Conservation (phyloP, 2,329 filamentous ascomycete species). For the Colletotrichum plurivorum region DNA sequence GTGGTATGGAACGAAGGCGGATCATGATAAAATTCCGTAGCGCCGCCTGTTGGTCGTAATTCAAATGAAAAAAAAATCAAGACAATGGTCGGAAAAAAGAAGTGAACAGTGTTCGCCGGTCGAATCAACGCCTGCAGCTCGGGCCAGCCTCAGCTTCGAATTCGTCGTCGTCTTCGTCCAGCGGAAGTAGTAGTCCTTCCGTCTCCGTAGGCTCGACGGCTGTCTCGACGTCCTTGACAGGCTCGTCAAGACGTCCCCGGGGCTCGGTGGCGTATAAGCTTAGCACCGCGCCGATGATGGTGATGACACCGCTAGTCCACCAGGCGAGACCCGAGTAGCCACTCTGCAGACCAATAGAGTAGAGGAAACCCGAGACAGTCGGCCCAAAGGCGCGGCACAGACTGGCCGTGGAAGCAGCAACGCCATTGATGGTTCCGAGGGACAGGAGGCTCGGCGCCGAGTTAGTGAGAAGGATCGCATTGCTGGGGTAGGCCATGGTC, state of each 20-base stretch:
- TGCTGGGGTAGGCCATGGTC: conserved; percentile 91
- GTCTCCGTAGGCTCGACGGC: conserved; percentile 44
- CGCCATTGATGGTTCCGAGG: conserved; percentile 92
- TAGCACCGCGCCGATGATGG: conserved; percentile 80
- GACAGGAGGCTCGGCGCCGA: conserved; percentile 86
- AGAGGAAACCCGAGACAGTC: conserved; percentile 87
- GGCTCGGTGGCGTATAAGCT: conserved; percentile 83
- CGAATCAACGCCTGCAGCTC: conserved; percentile 21
- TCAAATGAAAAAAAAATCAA: conserved; percentile 4
- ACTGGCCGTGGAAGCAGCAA: conserved; percentile 91
- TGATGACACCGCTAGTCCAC: conserved; percentile 89
- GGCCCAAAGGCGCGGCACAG: conserved; percentile 91
- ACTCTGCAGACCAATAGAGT: conserved; percentile 82
- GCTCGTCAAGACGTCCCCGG: conserved; percentile 59
- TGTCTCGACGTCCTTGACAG: conserved; percentile 57
- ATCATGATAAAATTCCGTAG: conserved; percentile 8
- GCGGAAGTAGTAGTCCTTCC: conserved; percentile 26
- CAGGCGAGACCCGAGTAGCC: conserved; percentile 92
- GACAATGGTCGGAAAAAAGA: background rate
- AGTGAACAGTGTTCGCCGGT: background rate
- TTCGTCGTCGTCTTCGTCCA: conserved; percentile 21
- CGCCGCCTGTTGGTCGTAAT: conserved; percentile 8
- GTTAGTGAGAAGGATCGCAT: conserved; percentile 90
- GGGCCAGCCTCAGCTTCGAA: conserved; percentile 24
- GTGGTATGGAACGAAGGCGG: conserved; percentile 2